Percentiles rank a stretch among this genome's conserved stretches.
phyloP scores from a whole-genome alignment of 2,329 filamentous ascomycete species.

The Fusarium sp. region DNA sequence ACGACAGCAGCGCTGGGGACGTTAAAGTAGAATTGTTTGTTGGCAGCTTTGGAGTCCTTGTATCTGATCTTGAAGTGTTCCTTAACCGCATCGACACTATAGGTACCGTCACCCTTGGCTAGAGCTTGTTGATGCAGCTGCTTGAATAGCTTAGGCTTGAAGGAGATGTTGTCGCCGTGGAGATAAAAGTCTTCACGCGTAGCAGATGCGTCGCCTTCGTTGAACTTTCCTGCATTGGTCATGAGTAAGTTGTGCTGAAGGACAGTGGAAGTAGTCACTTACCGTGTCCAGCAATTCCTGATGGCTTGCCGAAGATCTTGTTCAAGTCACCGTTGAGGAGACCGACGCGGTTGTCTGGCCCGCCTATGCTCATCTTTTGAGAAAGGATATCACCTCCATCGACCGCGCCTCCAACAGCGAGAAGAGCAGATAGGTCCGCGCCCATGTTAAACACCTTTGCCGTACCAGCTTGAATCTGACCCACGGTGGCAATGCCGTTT shows the following conservation, averaged over 20 bases:
- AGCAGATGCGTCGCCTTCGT: slow-evolving; percentile 34
- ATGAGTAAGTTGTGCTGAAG: background rate
- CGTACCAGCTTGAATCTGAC: slow-evolving; percentile 28
- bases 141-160: slow-evolving; percentile 23
- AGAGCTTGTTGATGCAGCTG: slow-evolving; percentile 31
- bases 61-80: slow-evolving; percentile 37
- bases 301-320: slow-evolving; percentile 35
- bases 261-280: rapidly evolving
- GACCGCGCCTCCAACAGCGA: slow-evolving; percentile 21
- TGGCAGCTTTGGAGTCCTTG: slow-evolving; percentile 18
- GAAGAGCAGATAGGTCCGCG: slow-evolving; percentile 19
- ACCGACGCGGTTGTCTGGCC: slow-evolving; percentile 16
- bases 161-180: slow-evolving; percentile 30
- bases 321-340: slow-evolving; percentile 23
- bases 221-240: slow-evolving; percentile 9
- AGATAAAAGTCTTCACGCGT: slow-evolving; percentile 33
- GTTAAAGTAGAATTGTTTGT: slow-evolving; percentile 37
- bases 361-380: slow-evolving; percentile 36
- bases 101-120: slow-evolving; percentile 29
- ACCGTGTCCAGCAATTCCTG: slow-evolving; percentile 29
- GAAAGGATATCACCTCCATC: slow-evolving; percentile 30
- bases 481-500: slow-evolving; percentile 27
- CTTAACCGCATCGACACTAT: slow-evolving; percentile 29
- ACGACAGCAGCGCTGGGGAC: slow-evolving; percentile 18
- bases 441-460: slow-evolving; percentile 35